A percentile compares a stretch with the other conserved stretches of the same genome.
Evolutionary conservation across 192 early-diverging fungal genomes (phyloP).

Genomic region (Glomus cerebriforme): DNA sequence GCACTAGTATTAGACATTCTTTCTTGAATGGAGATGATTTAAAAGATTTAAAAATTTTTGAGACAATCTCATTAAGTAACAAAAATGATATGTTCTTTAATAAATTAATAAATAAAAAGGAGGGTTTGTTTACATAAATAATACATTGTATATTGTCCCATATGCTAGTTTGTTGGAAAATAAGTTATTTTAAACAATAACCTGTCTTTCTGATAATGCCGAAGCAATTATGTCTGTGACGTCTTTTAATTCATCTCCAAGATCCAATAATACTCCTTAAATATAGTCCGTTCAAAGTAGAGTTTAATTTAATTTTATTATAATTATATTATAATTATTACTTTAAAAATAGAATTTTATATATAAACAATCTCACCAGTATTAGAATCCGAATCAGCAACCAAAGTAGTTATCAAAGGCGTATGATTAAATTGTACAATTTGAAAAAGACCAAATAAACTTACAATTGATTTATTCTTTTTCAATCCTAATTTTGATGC

Average conservation of each 20-base stretch:
- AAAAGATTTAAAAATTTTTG: no score
- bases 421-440: constrained; percentile 63
- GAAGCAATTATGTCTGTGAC: constrained; percentile 50
- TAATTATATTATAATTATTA: neutral
- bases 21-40: no score
- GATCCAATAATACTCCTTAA: constrained; percentile 50
- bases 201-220: constrained; percentile 49
- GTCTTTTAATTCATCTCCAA: constrained; percentile 50
- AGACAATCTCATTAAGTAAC: no score
- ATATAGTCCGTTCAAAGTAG: neutral
- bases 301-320: neutral
- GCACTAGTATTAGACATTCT: no score
- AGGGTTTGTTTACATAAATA: no score
- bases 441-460: constrained; percentile 58
- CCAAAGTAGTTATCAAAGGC: constrained; percentile 61
- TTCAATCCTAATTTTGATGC: constrained; percentile 65
- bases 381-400: constrained; percentile 56
- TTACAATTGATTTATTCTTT: constrained; percentile 61
- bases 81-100: no score
- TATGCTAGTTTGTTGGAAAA: neutral
- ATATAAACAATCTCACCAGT: constrained; percentile 48
- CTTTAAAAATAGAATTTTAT: neutral
- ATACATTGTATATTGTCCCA: no score
- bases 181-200: neutral
- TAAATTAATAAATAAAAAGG: no score